Percentiles rank a stretch among this genome's conserved stretches.
Conservation (phyloP, 306 rosid genomes). For the Cicer bijugum region DNA sequence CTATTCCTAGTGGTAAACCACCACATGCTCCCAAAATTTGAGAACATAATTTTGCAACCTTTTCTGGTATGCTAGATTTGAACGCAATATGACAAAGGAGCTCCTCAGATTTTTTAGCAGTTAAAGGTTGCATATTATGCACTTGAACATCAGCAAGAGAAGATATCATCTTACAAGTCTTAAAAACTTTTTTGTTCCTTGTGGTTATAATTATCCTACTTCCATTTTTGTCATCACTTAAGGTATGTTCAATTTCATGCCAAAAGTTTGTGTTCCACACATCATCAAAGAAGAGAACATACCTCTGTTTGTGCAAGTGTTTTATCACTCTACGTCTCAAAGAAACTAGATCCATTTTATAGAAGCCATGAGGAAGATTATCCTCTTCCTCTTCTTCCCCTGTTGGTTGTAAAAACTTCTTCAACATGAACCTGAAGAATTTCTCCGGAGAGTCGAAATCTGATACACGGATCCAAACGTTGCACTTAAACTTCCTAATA, state of each 20-base stretch:
- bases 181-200: neutral
- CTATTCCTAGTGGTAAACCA: too few species aligned
- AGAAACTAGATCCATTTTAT: neutral
- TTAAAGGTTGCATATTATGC: neutral
- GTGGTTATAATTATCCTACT: conserved; percentile 15
- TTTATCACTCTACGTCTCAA: neutral
- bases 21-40: too few species aligned
- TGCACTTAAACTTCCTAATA: neutral
- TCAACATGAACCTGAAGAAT: neutral
- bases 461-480: conserved; percentile 7
- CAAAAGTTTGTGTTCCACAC: neutral
- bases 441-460: neutral
- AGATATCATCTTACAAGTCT: neutral
- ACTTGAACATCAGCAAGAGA: neutral
- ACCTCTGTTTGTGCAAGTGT: neutral
- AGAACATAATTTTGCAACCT: neutral
- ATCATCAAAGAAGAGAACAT: conserved; percentile 14
- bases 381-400: too few species aligned
- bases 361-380: neutral
- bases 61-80: neutral
- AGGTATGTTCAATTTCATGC: neutral
- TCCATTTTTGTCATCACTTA: neutral
- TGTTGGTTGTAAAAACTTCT: neutral
- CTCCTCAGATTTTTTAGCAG: neutral
- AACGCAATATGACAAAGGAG: neutral